Base-by-base conservation (phyloP, 1,284 basidiomycete species). In the Xerocomus amazonicus region DNA sequence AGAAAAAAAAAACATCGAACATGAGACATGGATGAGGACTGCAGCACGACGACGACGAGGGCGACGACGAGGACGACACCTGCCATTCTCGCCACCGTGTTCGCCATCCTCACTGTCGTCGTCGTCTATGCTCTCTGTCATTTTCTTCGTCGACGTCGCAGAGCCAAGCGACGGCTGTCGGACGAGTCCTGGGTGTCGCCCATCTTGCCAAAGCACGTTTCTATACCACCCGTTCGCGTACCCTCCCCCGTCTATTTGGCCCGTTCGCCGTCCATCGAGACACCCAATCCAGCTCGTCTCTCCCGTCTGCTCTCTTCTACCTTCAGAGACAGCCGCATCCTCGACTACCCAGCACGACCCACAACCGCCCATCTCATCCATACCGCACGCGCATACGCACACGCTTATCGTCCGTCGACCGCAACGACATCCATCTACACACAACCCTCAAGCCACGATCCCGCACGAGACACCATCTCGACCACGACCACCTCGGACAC, bases 131-230 rank as follows among this genome's bases (percentile, higher is more conserved):
- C 32, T 5, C 42, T 48, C 4, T 47, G 54, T 16, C 53, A 47
- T 16, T 6, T 58, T 26, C n/a, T 47, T 40, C 56, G 60, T 28
- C 55, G 52, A 9, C 49, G 48, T 17, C 31, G 13, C 28, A 36
- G 42, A 16, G 61, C 54, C 50, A 51, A 53, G 58, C 54, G 48
- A 23, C 58, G 59, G 14, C 60, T 62, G 27, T 68, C 62, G 1
- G 56, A 62, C 28, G 60, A 62, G 16, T 62, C 60, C 6, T 65
- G 62, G 62, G 62, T 65, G 47, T 63, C 60, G 1, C 60, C 59
- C 0, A 31, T 62, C 13, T 23, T 9, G 14, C 19, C 19, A 23
- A 23, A 23, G 19, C 19, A 23, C 19, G 4, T 23, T 23, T 23
- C 19, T 23, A 44, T 53, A 23, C 56, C 51, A 2, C 27, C 48